Percentiles rank a stretch among this genome's conserved stretches.
phyloP scores from a whole-genome alignment of 805 yeast species.

The Saccharomyces jurei region DNA sequence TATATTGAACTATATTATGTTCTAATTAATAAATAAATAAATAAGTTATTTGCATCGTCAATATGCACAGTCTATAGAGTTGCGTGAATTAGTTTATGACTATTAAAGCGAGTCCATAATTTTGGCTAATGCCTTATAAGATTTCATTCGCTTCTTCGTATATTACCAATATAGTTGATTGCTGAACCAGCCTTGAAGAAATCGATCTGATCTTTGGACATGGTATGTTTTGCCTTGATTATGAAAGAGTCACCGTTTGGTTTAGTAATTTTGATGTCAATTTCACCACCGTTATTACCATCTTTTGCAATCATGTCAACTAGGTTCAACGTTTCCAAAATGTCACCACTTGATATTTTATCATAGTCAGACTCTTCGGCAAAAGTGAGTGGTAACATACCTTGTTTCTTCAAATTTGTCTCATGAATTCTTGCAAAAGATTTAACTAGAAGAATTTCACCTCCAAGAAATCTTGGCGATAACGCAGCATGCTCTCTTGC shows the following conservation, averaged over 20 bases:
- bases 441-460: constrained; percentile 77
- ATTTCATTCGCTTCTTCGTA: constrained; percentile 27
- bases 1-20: background rate
- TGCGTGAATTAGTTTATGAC: background rate
- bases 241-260: constrained; percentile 60
- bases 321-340: constrained; percentile 64
- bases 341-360: constrained; percentile 66
- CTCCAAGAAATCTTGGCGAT: constrained; percentile 91
- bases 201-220: constrained; percentile 93
- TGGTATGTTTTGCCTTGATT: constrained; percentile 81
- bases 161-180: constrained; percentile 77
- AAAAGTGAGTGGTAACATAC: constrained; percentile 90
- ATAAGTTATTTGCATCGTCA: background rate
- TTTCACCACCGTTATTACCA: constrained; percentile 81
- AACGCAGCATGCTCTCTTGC: constrained; percentile 99
- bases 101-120: background rate
- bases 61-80: background rate
- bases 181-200: constrained; percentile 98
- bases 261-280: constrained; percentile 67
- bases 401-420: constrained; percentile 96
- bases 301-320: constrained; percentile 67
- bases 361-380: constrained; percentile 88
- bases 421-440: constrained; percentile 98
- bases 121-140: background rate
- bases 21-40: background rate